Evolutionary conservation across 108 stramenopile genomes (phyloP).

Genomic region (Asterionellopsis glacialis): DNA sequence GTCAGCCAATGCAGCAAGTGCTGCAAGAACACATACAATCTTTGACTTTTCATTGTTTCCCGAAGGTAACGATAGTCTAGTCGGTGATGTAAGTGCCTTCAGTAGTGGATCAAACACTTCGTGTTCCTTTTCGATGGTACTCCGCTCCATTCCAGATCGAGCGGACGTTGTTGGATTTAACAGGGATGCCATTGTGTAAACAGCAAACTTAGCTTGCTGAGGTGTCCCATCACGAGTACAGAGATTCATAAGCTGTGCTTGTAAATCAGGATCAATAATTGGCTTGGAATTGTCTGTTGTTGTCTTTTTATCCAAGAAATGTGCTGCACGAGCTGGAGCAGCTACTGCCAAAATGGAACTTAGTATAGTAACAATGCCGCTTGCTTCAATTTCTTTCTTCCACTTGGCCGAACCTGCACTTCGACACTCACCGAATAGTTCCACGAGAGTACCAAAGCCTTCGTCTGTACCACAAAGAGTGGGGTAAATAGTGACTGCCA

Average conservation of each 20-base stretch:
- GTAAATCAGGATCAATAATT: constrained; percentile 23
- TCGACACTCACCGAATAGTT: constrained; percentile 49
- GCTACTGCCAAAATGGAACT: constrained; percentile 62
- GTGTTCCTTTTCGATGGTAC: constrained; percentile 16
- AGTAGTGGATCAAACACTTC: constrained; percentile 46
- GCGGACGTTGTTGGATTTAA: constrained; percentile 21
- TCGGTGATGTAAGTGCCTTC: constrained; percentile 54
- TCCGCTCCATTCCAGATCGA: constrained; percentile 12
- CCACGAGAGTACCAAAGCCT: constrained; percentile 51
- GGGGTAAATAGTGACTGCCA: constrained; percentile 47
- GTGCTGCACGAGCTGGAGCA: constrained; percentile 17
- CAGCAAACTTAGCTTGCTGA: constrained; percentile 81
- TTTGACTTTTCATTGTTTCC: constrained; percentile 14
- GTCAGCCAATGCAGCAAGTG: constrained; percentile 63
- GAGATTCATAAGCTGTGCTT: constrained; percentile 40
- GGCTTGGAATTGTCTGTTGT: too few species aligned
- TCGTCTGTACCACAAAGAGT: constrained; percentile 39
- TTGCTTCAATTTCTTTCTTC: constrained; percentile 39
- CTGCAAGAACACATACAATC: constrained; percentile 53
- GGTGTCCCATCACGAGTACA: constrained; percentile 68
- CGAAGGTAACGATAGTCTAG: constrained; percentile 37
- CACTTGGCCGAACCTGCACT: constrained; percentile 7
- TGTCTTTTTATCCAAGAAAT: neutral
- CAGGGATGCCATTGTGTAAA: constrained; percentile 54
- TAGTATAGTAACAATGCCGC: constrained; percentile 52